A percentile compares a stretch with the other conserved stretches of the same genome.
Evolutionary conservation across 2,329 filamentous ascomycete species (phyloP).

Genomic region (Exophiala mesophila): DNA sequence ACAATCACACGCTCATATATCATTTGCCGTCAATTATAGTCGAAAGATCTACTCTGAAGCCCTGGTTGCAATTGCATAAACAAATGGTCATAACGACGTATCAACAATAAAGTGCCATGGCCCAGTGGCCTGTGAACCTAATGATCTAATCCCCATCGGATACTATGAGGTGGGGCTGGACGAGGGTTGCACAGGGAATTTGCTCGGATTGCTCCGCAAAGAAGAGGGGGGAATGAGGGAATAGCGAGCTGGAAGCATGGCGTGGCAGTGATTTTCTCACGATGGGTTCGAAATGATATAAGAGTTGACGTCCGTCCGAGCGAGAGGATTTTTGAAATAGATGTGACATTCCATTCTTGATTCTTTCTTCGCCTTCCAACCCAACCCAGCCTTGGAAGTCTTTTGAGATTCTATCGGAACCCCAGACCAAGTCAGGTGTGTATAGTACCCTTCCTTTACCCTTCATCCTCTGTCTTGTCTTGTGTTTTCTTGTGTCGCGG

Average conservation of each 20-base stretch:
- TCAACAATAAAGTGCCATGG: no score
- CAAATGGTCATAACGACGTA: no score
- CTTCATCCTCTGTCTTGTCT: background rate
- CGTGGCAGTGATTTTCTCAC: background rate
- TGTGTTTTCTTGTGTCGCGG: background rate
- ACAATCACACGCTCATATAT: no score
- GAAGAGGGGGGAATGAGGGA: constrained; percentile 3
- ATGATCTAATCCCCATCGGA: no score
- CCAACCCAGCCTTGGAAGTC: background rate
- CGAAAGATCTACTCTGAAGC: no score
- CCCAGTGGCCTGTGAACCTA: no score
- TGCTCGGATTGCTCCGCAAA: constrained; percentile 8
- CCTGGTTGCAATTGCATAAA: no score
- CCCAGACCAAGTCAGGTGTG: constrained; percentile 11
- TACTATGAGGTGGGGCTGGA: no score
- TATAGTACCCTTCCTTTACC: background rate
- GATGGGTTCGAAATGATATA: no score
- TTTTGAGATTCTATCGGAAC: background rate
- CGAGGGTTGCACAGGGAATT: no score
- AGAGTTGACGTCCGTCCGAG: constrained; percentile 17
- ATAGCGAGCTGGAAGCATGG: constrained; percentile 3
- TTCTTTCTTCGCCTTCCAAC: background rate
- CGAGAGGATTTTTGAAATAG: background rate
- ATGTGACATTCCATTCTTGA: background rate
- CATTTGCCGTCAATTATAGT: no score